Base-by-base conservation (phyloP, 805 yeast species). In the Limtongia smithiae region DNA sequence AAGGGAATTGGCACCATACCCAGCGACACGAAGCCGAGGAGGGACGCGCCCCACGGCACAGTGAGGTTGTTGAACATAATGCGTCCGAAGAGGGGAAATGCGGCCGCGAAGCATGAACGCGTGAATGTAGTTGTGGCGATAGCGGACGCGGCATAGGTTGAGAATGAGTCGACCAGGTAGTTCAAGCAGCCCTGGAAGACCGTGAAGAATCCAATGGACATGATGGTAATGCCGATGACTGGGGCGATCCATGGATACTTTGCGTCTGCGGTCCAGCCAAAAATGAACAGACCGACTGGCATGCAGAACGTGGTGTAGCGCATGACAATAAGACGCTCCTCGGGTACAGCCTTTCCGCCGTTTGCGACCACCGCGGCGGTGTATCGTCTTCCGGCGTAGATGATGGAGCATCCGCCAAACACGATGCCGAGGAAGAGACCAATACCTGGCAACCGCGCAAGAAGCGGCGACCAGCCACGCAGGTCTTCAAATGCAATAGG, bases 241-340 rank as follows among this genome's bases (percentile, higher is more conserved):
- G 88, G 60, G 72, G 81, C 77, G 35, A 82, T 72, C 82, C 84
- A 83, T 44, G 72, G 79, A 37, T 79, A 60, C 27, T 74, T 62
- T 28, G 74, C 69, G 59, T 80, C 69, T 1, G 84, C 82, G 30
- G 82, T 74, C 89, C 88, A 83, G 14, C 88, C 89, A 59, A 79
- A 81, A 79, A 85, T 79, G 51, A 83, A 68, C 33, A 82, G 67
- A 0, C 87, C 88, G 12, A 73, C 68, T 0, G 87, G 82, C 51
- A 80, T 71, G 14, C 75, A 59, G 38, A 82, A 57, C 1, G 83
- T 80, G 15, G 77, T 69, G 11, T 70, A 62, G 51, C 79, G 69
- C 42, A 81, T 54, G 20, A 41, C 50, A 9, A 44, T 79, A 18
- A 54, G 40, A 3, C 58, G 50, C 24, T 37, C 55, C 25, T 54